These are phyloP conservation scores for Sparassis latifolia DNA, from an alignment of 1,284 basidiomycete species.

Conservation along the genomic window DNA sequence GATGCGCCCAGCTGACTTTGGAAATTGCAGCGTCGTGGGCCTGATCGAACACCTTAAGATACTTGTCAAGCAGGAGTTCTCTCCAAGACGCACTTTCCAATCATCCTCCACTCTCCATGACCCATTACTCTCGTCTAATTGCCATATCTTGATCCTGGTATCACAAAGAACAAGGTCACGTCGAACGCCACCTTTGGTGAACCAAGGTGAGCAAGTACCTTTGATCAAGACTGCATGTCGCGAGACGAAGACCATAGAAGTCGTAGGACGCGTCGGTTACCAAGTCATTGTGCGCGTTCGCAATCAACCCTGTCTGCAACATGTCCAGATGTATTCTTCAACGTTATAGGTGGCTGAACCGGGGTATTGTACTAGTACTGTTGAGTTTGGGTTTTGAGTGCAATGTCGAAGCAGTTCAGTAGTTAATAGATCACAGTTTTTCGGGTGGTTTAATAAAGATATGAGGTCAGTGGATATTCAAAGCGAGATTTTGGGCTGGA, in stretches of 20 bases:
- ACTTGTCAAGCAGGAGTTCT: too few relatives aligned
- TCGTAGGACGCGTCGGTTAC: constrained; percentile 84
- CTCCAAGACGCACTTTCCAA: constrained; percentile 65
- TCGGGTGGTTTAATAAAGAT: too few relatives aligned
- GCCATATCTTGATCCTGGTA: constrained; percentile 77
- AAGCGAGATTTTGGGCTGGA: too few relatives aligned
- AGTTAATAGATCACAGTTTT: too few relatives aligned
- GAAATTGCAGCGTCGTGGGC: constrained; percentile 86
- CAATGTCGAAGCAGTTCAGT: too few relatives aligned
- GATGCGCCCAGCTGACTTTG: constrained; percentile 83
- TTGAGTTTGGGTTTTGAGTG: too few relatives aligned
- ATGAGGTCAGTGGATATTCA: too few relatives aligned
- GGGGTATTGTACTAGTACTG: too few relatives aligned
- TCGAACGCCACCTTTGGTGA: constrained; percentile 4
- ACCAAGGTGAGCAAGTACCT: constrained; percentile 33
- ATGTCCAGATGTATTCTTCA: constrained; percentile 26
- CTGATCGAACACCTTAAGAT: constrained; percentile 29
- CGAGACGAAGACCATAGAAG: constrained; percentile 79
- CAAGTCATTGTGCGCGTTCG: constrained; percentile 70
- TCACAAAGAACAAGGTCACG: constrained; percentile 1
- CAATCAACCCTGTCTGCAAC: constrained; percentile 72
- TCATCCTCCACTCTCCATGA: constrained; percentile 75
- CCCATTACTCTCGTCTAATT: constrained; percentile 60
- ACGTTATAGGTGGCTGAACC: too few relatives aligned
- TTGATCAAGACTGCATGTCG: constrained; percentile 75